Percentiles rank a stretch among this genome's conserved stretches.
These are phyloP conservation scores for Nicotiana obtusifolia DNA, from an alignment of 257 asterid genomes.

Conservation along the genomic window DNA sequence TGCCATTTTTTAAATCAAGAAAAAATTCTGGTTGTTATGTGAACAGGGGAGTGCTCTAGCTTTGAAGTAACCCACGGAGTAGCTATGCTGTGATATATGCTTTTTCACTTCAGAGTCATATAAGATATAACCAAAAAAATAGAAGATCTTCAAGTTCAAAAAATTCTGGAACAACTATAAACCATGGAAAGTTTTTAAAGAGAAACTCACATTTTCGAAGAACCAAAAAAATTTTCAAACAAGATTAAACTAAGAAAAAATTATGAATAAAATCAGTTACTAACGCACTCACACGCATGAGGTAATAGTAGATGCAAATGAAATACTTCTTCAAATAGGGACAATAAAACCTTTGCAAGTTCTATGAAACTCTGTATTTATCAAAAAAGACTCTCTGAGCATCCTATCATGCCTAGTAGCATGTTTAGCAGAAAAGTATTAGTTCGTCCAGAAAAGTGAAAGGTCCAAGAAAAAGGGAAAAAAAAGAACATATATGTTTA, in stretches of 20 bases:
- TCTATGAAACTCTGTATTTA: background rate
- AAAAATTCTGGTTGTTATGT: constrained; percentile 1
- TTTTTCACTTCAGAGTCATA: background rate
- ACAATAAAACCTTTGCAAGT: background rate
- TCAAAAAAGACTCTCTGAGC: background rate
- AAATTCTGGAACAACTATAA: background rate
- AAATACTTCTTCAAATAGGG: background rate
- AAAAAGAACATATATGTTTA: background rate
- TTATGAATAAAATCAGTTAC: background rate
- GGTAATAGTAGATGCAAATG: background rate
- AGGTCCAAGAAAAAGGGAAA: background rate
- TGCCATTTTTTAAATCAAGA: background rate
- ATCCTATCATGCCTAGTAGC: background rate
- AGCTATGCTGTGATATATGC: background rate
- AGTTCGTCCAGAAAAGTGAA: background rate
- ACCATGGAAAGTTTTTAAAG: background rate
- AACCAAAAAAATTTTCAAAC: background rate
- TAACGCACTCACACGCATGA: background rate
- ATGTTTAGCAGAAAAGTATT: background rate
- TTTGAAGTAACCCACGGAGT: background rate
- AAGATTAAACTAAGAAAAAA: background rate
- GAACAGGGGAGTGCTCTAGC: background rate
- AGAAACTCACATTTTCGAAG: background rate
- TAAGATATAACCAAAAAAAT: background rate
- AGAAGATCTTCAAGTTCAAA: background rate